A percentile compares a stretch with the other conserved stretches of the same genome.
phyloP scores from a whole-genome alignment of 768 basidiomycete species.

The Lactarius deliciosus region DNA sequence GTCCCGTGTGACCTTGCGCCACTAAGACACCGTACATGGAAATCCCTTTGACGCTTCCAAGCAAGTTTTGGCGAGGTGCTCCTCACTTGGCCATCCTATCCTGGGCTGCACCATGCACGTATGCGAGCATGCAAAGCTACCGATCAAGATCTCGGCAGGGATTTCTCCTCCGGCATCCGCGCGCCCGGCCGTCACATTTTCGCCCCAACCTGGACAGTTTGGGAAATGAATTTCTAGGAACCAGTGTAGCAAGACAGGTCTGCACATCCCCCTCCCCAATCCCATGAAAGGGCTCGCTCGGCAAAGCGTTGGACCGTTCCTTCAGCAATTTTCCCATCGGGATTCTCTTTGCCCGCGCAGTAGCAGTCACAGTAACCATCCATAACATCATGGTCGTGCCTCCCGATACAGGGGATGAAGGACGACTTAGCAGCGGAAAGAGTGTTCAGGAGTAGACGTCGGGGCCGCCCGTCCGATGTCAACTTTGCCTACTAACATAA shows the following conservation, averaged over 20 bases:
- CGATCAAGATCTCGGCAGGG: not conserved
- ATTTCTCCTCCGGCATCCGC: not conserved
- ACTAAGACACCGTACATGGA: not conserved
- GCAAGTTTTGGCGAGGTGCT: not conserved
- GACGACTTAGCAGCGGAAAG: not conserved
- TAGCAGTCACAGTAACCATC: not conserved
- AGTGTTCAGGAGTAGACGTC: not conserved
- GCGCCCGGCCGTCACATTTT: not conserved
- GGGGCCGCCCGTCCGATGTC: not conserved
- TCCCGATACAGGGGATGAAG: conserved; percentile 6
- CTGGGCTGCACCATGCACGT: not conserved
- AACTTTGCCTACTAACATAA: not conserved
- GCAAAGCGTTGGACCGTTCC: not conserved
- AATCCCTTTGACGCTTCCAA: conserved; percentile 8
- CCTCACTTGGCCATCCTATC: not conserved
- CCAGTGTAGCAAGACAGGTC: not conserved
- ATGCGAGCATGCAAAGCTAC: not conserved
- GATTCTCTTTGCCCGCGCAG: not conserved
- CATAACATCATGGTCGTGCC: not conserved
- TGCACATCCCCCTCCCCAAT: not conserved
- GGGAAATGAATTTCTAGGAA: conserved; percentile 17
- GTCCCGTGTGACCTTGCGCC: not conserved
- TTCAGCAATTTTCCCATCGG: conserved; percentile 2
- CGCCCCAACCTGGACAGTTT: not conserved
- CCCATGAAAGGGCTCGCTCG: conserved; percentile 2